Percentiles rank a stretch among this genome's conserved stretches.
phyloP scores from a whole-genome alignment of 805 yeast species.

The Isabelozyma heimii region DNA sequence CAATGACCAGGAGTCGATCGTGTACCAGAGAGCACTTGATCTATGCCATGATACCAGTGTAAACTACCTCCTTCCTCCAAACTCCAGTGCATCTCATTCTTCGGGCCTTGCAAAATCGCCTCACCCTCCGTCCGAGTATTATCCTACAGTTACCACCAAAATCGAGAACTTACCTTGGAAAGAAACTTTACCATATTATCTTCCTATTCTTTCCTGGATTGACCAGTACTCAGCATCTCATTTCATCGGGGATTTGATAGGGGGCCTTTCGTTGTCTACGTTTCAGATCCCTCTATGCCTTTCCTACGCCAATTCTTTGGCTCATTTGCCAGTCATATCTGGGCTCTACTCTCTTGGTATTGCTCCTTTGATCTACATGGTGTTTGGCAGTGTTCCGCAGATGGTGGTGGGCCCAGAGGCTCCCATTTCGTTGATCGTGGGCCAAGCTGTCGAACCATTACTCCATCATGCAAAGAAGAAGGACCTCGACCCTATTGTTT shows the following conservation, averaged over 20 bases:
- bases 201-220: constrained; percentile 71
- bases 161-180: constrained; percentile 23
- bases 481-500: constrained; percentile 42
- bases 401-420: constrained; percentile 48
- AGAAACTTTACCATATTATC: constrained; percentile 52
- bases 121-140: constrained; percentile 12
- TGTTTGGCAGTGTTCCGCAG: constrained; percentile 45
- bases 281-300: constrained; percentile 84
- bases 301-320: constrained; percentile 41
- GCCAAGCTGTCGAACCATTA: constrained; percentile 44
- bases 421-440: constrained; percentile 45
- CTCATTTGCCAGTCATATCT: constrained; percentile 41
- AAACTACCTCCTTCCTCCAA: background rate
- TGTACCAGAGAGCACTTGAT: background rate
- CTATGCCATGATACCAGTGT: background rate
- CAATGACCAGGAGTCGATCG: background rate
- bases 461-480: constrained; percentile 32
- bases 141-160: constrained; percentile 17
- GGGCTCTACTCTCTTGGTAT: constrained; percentile 39
- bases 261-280: constrained; percentile 85
- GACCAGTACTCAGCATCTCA: constrained; percentile 42
- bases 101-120: background rate
- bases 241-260: constrained; percentile 63
- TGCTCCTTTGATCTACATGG: constrained; percentile 37
- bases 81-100: background rate